Percentiles rank a stretch among this genome's conserved stretches.
Conservation (phyloP, 305 asterid species). For the Fraxinus angustifolia region DNA sequence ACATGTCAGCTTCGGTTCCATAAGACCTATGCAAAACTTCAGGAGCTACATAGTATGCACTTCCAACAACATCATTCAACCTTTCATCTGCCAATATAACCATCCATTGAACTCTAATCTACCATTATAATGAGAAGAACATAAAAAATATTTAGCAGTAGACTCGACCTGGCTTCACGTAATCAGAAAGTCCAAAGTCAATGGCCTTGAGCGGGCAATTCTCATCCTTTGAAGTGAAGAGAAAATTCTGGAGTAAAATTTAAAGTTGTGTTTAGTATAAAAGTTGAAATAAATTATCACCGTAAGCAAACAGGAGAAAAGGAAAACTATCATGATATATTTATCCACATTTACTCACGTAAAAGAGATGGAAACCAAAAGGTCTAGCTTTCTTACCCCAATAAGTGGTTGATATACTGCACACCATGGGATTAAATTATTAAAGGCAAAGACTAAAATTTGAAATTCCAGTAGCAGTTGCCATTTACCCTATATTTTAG, state of each 20-base stretch:
- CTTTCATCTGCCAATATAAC: slow-evolving; percentile 67
- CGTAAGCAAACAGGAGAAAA: background rate
- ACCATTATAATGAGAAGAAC: slow-evolving; percentile 2
- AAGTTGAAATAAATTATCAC: background rate
- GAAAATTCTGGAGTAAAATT: slow-evolving; percentile 64
- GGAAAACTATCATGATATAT: background rate
- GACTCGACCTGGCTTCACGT: slow-evolving; percentile 81
- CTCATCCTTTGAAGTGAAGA: slow-evolving; percentile 67
- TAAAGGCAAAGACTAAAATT: background rate
- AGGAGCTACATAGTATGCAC: slow-evolving; percentile 96
- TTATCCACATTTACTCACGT: background rate
- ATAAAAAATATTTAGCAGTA: background rate
- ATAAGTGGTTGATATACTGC: background rate
- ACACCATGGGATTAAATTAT: background rate
- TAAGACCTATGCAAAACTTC: slow-evolving; percentile 94
- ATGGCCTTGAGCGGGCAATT: slow-evolving; percentile 77
- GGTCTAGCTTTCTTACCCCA: background rate
- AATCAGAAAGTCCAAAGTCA: slow-evolving; percentile 96
- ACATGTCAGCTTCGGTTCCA: slow-evolving; percentile 90
- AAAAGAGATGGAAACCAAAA: background rate
- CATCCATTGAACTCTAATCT: slow-evolving; percentile 24
- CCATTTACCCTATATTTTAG: background rate
- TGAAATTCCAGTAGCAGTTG: background rate
- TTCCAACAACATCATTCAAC: slow-evolving; percentile 93
- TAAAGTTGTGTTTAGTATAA: background rate